Evolutionary conservation across 305 asterid genomes (phyloP).

Genomic region (Fraxinus angustifolia): DNA sequence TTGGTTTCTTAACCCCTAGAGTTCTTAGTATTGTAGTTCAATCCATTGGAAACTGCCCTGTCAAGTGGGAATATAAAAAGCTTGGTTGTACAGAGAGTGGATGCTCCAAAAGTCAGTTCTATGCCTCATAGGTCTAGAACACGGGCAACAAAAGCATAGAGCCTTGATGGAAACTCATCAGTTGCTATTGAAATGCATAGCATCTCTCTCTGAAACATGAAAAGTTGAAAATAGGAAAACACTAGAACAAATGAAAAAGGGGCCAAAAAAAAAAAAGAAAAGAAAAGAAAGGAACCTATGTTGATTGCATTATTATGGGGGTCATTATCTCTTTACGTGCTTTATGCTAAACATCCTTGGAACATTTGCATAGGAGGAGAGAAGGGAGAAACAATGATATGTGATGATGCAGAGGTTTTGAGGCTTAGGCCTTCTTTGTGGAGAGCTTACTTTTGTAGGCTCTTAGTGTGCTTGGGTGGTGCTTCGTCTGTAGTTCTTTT

Average conservation of each 20-base stretch:
- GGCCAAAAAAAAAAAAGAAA: neutral
- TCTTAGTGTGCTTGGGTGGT: neutral
- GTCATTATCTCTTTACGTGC: neutral
- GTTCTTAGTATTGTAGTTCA: neutral
- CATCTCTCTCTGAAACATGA: neutral
- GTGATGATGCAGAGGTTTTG: neutral
- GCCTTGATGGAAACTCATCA: neutral
- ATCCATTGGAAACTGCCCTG: neutral
- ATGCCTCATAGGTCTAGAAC: neutral
- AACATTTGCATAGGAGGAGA: neutral
- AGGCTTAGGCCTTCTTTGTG: neutral
- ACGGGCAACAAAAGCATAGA: neutral
- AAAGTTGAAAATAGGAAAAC: neutral
- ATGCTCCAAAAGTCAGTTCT: neutral
- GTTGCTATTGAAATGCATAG: neutral
- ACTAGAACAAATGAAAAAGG: neutral
- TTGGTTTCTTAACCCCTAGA: neutral
- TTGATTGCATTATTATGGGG: neutral
- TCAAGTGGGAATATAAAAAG: neutral
- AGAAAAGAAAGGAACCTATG: neutral
- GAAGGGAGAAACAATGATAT: neutral
- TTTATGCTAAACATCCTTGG: slow-evolving; percentile 1
- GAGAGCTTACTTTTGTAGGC: neutral
- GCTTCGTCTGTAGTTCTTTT: neutral
- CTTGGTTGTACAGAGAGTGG: neutral